phyloP scores from a whole-genome alignment of 2,329 filamentous ascomycete species.

The Plenodomus lindquistii region DNA sequence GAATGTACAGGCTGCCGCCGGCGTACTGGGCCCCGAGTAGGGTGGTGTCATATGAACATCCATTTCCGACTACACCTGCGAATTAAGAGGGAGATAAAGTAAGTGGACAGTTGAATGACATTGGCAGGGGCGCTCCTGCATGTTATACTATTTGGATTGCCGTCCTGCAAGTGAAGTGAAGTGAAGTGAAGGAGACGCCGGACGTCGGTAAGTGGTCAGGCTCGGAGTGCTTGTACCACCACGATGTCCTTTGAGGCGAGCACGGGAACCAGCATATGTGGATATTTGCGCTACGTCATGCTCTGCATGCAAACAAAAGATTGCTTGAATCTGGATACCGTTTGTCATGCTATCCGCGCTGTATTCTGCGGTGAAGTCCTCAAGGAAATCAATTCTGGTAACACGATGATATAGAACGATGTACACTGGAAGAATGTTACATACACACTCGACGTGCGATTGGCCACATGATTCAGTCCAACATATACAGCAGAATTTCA shows the following conservation, averaged over 20 bases:
- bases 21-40: background rate
- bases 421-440: background rate
- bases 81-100: background rate
- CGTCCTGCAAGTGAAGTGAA: background rate
- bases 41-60: background rate
- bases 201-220: background rate
- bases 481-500: conserved; percentile 4
- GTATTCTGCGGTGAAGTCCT: no score
- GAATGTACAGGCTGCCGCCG: background rate
- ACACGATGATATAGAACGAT: no score
- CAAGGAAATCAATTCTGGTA: no score
- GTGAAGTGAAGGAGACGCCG: background rate
- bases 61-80: background rate
- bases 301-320: background rate
- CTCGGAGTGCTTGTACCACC: background rate
- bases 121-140: background rate
- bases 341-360: no score
- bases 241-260: background rate
- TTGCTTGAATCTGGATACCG: background rate
- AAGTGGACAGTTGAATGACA: background rate
- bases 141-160: no score
- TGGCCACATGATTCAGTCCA: background rate
- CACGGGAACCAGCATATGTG: background rate
- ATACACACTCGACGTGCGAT: background rate
- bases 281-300: background rate